Percentiles rank a stretch among this genome's conserved stretches.
These are phyloP conservation scores for Saksenaea vasiformis DNA, from an alignment of 371 early-diverging fungal genomes.

Conservation along the genomic window DNA sequence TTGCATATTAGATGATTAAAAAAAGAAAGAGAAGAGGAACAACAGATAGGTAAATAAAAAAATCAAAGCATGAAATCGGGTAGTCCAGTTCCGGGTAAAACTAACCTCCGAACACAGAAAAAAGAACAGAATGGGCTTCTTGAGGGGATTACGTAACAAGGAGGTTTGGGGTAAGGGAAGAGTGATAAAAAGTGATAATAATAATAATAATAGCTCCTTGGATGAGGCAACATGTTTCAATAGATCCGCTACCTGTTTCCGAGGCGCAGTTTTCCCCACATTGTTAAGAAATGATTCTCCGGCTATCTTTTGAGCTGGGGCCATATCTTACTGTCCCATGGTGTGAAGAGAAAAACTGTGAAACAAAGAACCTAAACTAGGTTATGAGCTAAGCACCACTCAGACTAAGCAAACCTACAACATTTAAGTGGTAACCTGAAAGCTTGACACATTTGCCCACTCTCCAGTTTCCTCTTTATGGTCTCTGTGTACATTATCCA, in stretches of 20 bases:
- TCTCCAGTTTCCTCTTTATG: too few species aligned
- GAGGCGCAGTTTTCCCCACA: background rate
- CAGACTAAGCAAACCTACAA: too few species aligned
- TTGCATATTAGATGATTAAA: slow-evolving; percentile 1
- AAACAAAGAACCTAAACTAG: too few species aligned
- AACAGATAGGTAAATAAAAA: background rate
- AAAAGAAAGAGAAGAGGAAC: background rate
- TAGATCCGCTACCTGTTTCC: background rate
- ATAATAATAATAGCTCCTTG: background rate
- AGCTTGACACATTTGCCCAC: too few species aligned
- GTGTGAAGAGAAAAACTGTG: too few species aligned
- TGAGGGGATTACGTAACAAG: background rate
- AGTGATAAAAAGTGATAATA: background rate
- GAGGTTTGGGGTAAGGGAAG: background rate
- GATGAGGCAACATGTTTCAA: background rate
- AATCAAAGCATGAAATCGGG: background rate
- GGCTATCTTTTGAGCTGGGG: background rate
- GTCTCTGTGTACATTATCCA: too few species aligned
- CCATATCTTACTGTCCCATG: too few species aligned
- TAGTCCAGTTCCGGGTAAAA: background rate
- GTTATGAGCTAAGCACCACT: too few species aligned
- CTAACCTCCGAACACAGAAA: background rate
- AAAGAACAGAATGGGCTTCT: background rate
- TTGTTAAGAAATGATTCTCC: background rate
- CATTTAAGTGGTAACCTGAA: too few species aligned